Evolutionary conservation across 495 filamentous ascomycete species (phyloP).

Genomic region (Acidomyces sp.): DNA sequence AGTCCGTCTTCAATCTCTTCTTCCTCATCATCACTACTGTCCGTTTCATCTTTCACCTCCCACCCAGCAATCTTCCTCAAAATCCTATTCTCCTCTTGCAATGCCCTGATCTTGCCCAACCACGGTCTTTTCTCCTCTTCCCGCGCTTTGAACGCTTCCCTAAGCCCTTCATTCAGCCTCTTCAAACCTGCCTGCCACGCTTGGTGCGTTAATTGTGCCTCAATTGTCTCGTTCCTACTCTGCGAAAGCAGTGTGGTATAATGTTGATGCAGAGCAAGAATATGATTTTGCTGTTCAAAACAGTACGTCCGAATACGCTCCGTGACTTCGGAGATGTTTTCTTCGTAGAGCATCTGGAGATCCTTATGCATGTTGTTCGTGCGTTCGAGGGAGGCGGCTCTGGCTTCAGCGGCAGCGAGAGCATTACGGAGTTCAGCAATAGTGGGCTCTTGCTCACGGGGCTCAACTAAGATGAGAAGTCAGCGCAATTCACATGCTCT

Average conservation of each 20-base stretch:
- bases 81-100: constrained; percentile 29
- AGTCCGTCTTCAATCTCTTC: constrained; percentile 5
- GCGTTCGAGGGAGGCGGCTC: constrained; percentile 29
- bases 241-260: constrained; percentile 47
- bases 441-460: too few relatives aligned
- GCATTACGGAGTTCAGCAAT: constrained; percentile 29
- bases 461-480: too few relatives aligned
- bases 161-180: constrained; percentile 20
- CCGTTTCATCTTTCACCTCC: constrained; percentile 18
- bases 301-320: constrained; percentile 51
- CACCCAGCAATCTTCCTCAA: constrained; percentile 26
- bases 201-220: constrained; percentile 49
- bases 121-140: constrained; percentile 19
- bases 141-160: constrained; percentile 19
- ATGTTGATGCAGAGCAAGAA: constrained; percentile 42
- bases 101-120: constrained; percentile 15
- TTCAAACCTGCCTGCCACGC: constrained; percentile 44
- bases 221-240: constrained; percentile 43
- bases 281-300: constrained; percentile 47
- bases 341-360: constrained; percentile 47
- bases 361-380: constrained; percentile 40
- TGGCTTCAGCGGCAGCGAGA: constrained; percentile 38
- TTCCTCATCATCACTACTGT: constrained; percentile 21
- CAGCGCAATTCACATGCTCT: too few relatives aligned
- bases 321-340: constrained; percentile 41